Conservation (phyloP, 2,329 filamentous ascomycete species). For the Cladosporium sp. region DNA sequence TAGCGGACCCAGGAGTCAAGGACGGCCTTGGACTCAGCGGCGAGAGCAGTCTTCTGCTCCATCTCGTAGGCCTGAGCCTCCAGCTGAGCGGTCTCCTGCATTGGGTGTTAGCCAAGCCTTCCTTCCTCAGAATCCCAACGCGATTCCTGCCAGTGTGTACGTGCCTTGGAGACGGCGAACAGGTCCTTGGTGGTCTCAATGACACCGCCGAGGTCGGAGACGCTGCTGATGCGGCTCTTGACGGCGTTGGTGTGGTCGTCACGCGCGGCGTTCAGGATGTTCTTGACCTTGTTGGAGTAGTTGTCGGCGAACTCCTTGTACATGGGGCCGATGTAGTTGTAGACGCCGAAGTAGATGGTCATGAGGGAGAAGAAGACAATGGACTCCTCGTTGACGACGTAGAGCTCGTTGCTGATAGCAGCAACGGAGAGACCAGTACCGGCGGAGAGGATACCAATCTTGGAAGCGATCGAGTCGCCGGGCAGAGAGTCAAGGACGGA, state of each 20-base stretch:
- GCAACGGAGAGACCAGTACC: constrained; percentile 85
- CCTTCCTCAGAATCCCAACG: neutral
- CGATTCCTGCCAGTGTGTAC: constrained; percentile 5
- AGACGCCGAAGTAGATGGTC: constrained; percentile 85
- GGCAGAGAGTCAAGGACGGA: constrained; percentile 90
- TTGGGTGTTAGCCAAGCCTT: constrained; percentile 8
- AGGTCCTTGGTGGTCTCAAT: constrained; percentile 95
- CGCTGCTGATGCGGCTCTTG: constrained; percentile 86
- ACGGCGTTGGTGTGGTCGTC: constrained; percentile 93
- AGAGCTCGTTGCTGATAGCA: constrained; percentile 98
- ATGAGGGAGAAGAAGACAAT: constrained; percentile 89
- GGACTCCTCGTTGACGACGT: constrained; percentile 98
- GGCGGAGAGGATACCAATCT: constrained; percentile 94
- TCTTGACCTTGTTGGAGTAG: constrained; percentile 87
- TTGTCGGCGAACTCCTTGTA: constrained; percentile 89
- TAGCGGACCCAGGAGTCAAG: constrained; percentile 99
- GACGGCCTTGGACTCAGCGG: constrained; percentile 86
- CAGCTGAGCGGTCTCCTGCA: constrained; percentile 88
- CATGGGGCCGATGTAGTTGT: constrained; percentile 86
- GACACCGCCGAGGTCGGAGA: constrained; percentile 89
- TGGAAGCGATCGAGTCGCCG: constrained; percentile 85
- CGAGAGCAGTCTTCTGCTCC: constrained; percentile 90
- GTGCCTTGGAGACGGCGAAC: constrained; percentile 96
- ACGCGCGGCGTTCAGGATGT: constrained; percentile 89
- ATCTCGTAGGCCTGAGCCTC: constrained; percentile 96